Conservation (phyloP, 1,284 basidiomycete species). For the Flammula alnicola region DNA sequence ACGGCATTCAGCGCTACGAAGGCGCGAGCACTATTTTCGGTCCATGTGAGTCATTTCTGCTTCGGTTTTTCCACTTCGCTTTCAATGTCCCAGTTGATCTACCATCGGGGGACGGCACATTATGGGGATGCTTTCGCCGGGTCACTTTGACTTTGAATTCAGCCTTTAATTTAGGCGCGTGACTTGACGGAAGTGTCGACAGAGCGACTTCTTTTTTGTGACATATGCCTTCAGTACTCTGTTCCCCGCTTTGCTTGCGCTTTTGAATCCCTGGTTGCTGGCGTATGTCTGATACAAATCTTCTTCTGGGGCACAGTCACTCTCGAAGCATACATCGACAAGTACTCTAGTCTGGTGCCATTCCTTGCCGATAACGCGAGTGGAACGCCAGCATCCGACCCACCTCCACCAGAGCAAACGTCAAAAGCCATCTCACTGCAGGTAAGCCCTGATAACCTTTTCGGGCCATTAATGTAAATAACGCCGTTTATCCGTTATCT, state of each 20-base stretch:
- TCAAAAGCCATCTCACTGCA: conserved; percentile 71
- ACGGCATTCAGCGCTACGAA: conserved; percentile 79
- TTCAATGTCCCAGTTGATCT: conserved; percentile 4
- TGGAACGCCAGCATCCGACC: conserved; percentile 57
- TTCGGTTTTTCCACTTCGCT: no score
- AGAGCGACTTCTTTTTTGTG: conserved; percentile 1
- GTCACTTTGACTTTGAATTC: no score
- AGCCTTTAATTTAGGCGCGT: conserved; percentile 22
- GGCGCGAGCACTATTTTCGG: conserved; percentile 84
- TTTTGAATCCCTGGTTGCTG: conserved; percentile 8
- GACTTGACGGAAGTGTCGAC: conserved; percentile 18
- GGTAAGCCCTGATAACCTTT: conserved; percentile 39
- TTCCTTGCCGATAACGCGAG: conserved; percentile 59
- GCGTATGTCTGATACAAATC: conserved; percentile 5
- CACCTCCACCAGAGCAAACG: conserved; percentile 69
- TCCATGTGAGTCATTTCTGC: conserved; percentile 56
- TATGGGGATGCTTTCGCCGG: conserved; percentile 12
- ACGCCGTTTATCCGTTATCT: conserved; percentile 6
- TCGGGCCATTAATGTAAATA: not conserved
- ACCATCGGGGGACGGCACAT: no score
- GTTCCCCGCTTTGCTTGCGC: conserved; percentile 15
- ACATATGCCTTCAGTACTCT: not conserved
- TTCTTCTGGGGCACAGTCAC: conserved; percentile 50
- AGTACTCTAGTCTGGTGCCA: conserved; percentile 68
- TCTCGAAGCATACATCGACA: conserved; percentile 80